Conservation (phyloP, 1,284 basidiomycete genomes). For the Melampsora americana region DNA sequence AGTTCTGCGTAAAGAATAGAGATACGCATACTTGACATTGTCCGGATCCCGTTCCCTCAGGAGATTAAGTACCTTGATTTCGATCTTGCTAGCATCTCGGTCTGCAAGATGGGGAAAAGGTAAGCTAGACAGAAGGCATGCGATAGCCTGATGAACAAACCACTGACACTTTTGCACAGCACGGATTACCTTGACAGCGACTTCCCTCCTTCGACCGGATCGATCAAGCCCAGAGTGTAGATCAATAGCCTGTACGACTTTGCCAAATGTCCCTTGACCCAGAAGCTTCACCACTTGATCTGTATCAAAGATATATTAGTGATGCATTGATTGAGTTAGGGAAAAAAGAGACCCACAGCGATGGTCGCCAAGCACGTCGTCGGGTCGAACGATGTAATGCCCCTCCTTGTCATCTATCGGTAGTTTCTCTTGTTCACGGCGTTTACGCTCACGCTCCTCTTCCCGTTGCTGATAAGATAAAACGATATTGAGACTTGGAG, state of each 20-base stretch:
- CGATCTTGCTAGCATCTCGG: constrained; percentile 97
- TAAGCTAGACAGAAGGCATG: not conserved
- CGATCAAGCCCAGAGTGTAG: constrained; percentile 60
- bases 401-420: constrained; percentile 87
- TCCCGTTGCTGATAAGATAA: constrained; percentile 6
- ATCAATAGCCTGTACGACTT: constrained; percentile 92
- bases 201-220: constrained; percentile 60
- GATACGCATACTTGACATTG: constrained; percentile 73
- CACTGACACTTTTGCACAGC: constrained; percentile 75
- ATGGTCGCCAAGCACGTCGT: constrained; percentile 72
- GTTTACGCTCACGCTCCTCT: constrained; percentile 30
- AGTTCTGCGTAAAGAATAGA: constrained; percentile 44
- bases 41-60: constrained; percentile 83
- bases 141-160: not conserved
- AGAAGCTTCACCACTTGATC: constrained; percentile 74
- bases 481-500: not conserved
- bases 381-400: constrained; percentile 84
- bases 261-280: constrained; percentile 98
- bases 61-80: constrained; percentile 88
- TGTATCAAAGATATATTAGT: constrained; percentile 43
- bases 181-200: constrained; percentile 98
- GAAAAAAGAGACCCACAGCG: constrained; percentile 64
- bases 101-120: constrained; percentile 52
- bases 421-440: constrained; percentile 52
- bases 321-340: constrained; percentile 17